Base-by-base conservation (phyloP, 2,329 filamentous ascomycete genomes). In the Diaporthe caulivora region DNA sequence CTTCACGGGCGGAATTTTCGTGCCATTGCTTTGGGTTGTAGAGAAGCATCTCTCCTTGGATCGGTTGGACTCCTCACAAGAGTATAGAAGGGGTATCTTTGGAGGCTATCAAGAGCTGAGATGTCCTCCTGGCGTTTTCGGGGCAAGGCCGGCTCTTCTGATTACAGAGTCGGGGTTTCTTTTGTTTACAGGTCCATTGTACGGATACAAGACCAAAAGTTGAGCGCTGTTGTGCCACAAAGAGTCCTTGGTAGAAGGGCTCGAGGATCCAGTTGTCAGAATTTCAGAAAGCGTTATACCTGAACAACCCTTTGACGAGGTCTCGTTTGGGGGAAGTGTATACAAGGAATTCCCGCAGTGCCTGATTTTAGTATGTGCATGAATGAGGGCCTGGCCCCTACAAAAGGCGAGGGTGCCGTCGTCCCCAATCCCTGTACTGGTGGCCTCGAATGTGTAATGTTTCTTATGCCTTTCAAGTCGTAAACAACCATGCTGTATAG, bases 81-180 rank as follows among this genome's bases (percentile, higher is more conserved):
- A 77, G 79, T 80, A 79, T 79, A 80, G 76, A 80, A 62, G 77
- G 78, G 76, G 49, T 70, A 71, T 42, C 54, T 65, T 69, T 77
- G 81, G 82, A 83, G 86, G 84, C 82, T 78, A 85, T 89, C 87
- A 89, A 89, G 87, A 85, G 87, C 87, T 89, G 87, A 89, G 83
- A 82, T 78, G 86, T 87, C 73, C 86, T 87, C 86, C 82, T 71
- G 78, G 82, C 78, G 79, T 82, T 82, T 80, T 76, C 74, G 47
- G 42, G 70, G 58, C 31, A 60, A 72, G 69, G 55, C 18, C 58
- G 69, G 47, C 57, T 72, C 42, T 70, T 57, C 11, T 74, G 60
- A 54, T 70, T 57, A 24, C 44, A 47, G 73, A 44, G 58, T 75
- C 67, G 70, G 65, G 26, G 53, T 75, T 76, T 73, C 71, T 74